phyloP scores from a whole-genome alignment of 306 rosid genomes.

The Sicyos baderoa region DNA sequence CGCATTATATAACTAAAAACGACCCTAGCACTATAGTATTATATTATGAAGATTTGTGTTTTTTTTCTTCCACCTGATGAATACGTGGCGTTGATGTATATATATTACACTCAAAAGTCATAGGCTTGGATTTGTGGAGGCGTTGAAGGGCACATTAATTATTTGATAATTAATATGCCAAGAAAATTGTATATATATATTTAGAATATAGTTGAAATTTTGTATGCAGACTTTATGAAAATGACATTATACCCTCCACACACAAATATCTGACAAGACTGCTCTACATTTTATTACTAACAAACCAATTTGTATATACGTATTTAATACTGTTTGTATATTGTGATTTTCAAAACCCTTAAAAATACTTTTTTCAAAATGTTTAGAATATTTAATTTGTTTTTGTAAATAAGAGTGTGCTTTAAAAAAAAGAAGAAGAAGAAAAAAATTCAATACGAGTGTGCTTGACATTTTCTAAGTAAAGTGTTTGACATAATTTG shows the following conservation, averaged over 20 bases:
- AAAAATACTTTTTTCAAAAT: neutral
- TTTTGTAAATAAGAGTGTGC: too few relatives aligned
- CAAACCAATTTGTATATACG: neutral
- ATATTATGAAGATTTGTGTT: neutral
- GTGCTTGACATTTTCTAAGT: too few relatives aligned
- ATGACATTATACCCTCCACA: neutral
- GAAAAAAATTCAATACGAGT: neutral
- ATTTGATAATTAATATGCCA: neutral
- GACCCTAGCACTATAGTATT: neutral
- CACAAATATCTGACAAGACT: constrained; percentile 4
- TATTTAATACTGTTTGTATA: neutral
- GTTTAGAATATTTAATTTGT: neutral
- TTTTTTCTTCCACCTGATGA: too few relatives aligned
- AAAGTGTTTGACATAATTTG: neutral
- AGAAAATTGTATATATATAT: neutral
- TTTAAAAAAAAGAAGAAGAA: too few relatives aligned
- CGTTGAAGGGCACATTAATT: constrained; percentile 1
- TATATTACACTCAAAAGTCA: neutral
- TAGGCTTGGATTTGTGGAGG: neutral
- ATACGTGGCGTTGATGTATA: constrained; percentile 2
- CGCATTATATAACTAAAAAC: neutral
- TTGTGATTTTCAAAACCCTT: neutral
- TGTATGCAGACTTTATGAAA: constrained; percentile 13
- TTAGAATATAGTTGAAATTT: constrained; percentile 4
- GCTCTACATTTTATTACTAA: neutral